Evolutionary conservation across 2,329 filamentous ascomycete genomes (phyloP).

Genomic region (Neofusicoccum parvum): DNA sequence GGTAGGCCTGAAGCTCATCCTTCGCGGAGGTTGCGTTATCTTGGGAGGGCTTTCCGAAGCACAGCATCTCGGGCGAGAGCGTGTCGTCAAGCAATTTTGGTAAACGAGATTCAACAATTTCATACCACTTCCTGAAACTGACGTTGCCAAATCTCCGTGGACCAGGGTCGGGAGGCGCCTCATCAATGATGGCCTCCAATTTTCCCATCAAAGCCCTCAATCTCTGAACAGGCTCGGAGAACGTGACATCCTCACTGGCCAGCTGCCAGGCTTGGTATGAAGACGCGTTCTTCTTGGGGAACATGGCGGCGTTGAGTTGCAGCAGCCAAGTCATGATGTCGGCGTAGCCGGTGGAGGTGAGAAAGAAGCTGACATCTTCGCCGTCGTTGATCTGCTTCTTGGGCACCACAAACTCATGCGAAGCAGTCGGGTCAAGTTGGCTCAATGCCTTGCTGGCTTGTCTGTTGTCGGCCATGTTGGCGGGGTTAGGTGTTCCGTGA

Average conservation of each 20-base stretch:
- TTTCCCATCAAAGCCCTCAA: conserved; percentile 68
- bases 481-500: background rate
- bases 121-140: conserved; percentile 84
- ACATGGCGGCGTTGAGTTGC: conserved; percentile 86
- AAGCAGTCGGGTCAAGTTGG: conserved; percentile 27
- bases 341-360: conserved; percentile 78
- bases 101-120: conserved; percentile 64
- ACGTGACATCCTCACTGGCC: conserved; percentile 45
- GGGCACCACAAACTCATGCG: conserved; percentile 63
- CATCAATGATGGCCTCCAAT: conserved; percentile 68
- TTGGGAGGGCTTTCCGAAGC: conserved; percentile 29
- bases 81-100: conserved; percentile 59
- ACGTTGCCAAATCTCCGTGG: conserved; percentile 90
- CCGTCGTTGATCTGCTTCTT: conserved; percentile 83
- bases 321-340: conserved; percentile 86
- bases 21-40: conserved; percentile 50
- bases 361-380: conserved; percentile 77
- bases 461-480: conserved; percentile 12
- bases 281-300: conserved; percentile 61
- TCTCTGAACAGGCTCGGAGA: conserved; percentile 61
- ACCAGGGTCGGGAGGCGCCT: conserved; percentile 81
- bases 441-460: conserved; percentile 28
- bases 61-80: conserved; percentile 54
- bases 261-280: conserved; percentile 56
- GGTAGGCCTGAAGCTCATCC: conserved; percentile 74